Conservation (phyloP, 345 rosid species). For the Gossypium ekmanianum region DNA sequence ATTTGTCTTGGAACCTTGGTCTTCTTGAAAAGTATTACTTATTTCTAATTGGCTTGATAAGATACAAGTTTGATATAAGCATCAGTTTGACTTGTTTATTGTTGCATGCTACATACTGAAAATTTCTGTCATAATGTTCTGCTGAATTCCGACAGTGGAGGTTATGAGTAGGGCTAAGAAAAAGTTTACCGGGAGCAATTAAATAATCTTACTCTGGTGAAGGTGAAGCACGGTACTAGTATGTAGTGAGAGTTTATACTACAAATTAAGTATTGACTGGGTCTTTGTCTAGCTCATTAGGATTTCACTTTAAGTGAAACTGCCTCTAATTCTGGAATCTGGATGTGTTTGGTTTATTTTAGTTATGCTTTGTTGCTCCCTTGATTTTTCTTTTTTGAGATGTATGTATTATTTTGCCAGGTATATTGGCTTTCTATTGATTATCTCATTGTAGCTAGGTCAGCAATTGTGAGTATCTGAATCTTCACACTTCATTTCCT, state of each 20-base stretch:
- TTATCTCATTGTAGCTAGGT: slow-evolving; percentile 78
- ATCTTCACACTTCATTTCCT: not conserved
- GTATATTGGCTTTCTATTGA: slow-evolving; percentile 89
- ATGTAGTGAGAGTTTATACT: not conserved
- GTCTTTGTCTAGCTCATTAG: slow-evolving; percentile 2
- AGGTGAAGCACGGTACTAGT: not conserved
- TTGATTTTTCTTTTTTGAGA: slow-evolving; percentile 7
- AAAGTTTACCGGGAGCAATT: not conserved
- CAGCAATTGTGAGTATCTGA: slow-evolving; percentile 69
- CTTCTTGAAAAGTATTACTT: not conserved
- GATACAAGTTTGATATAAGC: not conserved
- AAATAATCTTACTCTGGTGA: not conserved
- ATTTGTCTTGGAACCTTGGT: not conserved
- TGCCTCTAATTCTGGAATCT: not conserved
- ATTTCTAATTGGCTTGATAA: not conserved
- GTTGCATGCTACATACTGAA: not conserved
- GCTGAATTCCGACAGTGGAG: not conserved
- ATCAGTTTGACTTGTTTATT: not conserved
- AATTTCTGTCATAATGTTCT: not conserved
- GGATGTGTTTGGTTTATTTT: not conserved
- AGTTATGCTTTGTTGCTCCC: not conserved
- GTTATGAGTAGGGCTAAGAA: not conserved
- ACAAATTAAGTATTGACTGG: not conserved
- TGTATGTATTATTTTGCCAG: slow-evolving; percentile 37
- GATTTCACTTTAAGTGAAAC: not conserved